These are phyloP conservation scores for Komagataea norvegica DNA, from an alignment of 1,139 yeast genomes.

Conservation along the genomic window DNA sequence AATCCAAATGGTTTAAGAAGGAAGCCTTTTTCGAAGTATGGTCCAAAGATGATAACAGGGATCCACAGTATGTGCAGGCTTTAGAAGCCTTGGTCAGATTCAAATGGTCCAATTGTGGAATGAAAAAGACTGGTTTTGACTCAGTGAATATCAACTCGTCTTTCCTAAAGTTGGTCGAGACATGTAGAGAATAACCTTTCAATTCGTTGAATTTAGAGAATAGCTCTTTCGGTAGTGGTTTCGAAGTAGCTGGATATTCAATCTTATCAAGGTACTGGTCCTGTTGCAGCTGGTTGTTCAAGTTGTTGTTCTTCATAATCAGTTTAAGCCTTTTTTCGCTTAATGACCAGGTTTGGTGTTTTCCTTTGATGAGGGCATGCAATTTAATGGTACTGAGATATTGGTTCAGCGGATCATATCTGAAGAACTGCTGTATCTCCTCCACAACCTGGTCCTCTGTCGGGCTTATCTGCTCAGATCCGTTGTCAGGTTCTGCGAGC, in stretches of 20 bases:
- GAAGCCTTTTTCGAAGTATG: constrained; percentile 30
- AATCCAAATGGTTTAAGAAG: constrained; percentile 54
- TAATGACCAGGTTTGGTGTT: constrained; percentile 58
- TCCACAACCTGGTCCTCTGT: constrained; percentile 62
- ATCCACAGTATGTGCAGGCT: constrained; percentile 80
- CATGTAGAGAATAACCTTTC: constrained; percentile 47
- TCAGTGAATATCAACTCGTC: constrained; percentile 56
- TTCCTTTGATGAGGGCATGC: constrained; percentile 44
- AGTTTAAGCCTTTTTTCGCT: constrained; percentile 54
- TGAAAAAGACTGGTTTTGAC: constrained; percentile 57
- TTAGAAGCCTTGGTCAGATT: constrained; percentile 59
- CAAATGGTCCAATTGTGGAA: constrained; percentile 69
- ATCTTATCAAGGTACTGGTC: constrained; percentile 52
- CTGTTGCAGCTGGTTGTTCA: constrained; percentile 34
- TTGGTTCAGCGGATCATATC: constrained; percentile 60
- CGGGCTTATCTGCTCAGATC: constrained; percentile 42
- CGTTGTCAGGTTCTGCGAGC: constrained; percentile 12
- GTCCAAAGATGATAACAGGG: constrained; percentile 34
- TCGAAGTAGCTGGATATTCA: constrained; percentile 33
- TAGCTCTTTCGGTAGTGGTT: constrained; percentile 43
- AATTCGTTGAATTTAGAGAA: constrained; percentile 40
- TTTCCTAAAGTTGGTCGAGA: constrained; percentile 40
- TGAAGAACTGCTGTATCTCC: constrained; percentile 62
- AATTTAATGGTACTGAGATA: constrained; percentile 51
- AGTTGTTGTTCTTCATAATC: constrained; percentile 51